Evolutionary conservation across 2,329 filamentous ascomycete genomes (phyloP).

Genomic region (Penicillium italicum): DNA sequence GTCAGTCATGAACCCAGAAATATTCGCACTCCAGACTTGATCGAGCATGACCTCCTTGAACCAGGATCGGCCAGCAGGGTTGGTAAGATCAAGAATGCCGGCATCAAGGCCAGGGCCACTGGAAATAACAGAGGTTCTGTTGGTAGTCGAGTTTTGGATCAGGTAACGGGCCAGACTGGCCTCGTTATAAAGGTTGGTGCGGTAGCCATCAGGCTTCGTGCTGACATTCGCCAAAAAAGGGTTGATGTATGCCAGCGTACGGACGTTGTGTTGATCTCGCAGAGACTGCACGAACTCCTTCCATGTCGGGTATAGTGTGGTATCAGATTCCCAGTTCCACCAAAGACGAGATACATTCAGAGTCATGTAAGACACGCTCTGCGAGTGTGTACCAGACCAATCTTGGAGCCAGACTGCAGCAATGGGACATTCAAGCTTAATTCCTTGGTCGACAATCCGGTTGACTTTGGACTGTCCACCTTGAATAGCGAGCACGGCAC

Average conservation of each 20-base stretch:
- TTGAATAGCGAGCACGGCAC: slow-evolving; percentile 38
- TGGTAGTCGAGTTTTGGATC: slow-evolving; percentile 36
- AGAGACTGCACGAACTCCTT: slow-evolving; percentile 35
- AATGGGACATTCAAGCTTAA: slow-evolving; percentile 30
- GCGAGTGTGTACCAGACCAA: slow-evolving; percentile 36
- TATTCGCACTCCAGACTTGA: slow-evolving; percentile 36
- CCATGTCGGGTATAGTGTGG: slow-evolving; percentile 35
- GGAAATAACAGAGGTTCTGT: slow-evolving; percentile 33
- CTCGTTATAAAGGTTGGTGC: slow-evolving; percentile 33
- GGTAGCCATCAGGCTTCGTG: slow-evolving; percentile 31
- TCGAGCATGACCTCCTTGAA: slow-evolving; percentile 32
- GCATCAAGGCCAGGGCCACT: slow-evolving; percentile 38
- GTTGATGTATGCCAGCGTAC: slow-evolving; percentile 33
- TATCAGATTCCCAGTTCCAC: slow-evolving; percentile 42
- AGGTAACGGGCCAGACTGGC: slow-evolving; percentile 30
- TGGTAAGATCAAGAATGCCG: slow-evolving; percentile 38
- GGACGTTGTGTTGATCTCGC: slow-evolving; percentile 32
- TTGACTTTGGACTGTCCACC: slow-evolving; percentile 37
- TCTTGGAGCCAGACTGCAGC: slow-evolving; percentile 39
- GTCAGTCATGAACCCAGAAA: slow-evolving; percentile 37
- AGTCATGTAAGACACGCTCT: slow-evolving; percentile 32
- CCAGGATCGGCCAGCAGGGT: slow-evolving; percentile 30
- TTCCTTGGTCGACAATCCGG: slow-evolving; percentile 31
- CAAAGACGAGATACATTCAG: slow-evolving; percentile 36
- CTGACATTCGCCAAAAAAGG: slow-evolving; percentile 36